Evolutionary conservation across 306 rosid genomes (phyloP).

Genomic region (Medicago ruthenica): DNA sequence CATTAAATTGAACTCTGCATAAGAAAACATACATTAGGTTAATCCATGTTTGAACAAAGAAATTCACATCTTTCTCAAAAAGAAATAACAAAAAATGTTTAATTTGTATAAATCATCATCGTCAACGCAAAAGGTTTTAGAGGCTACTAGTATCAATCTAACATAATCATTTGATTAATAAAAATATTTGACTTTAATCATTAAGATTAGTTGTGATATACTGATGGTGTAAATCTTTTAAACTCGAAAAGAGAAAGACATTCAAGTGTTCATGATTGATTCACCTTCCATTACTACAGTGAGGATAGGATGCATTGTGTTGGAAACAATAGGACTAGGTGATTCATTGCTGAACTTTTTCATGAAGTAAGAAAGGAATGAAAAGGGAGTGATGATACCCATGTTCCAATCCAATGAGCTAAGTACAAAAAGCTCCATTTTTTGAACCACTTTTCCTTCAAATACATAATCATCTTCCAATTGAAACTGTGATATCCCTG

Average conservation of each 20-base stretch:
- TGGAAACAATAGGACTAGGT: constrained; percentile 41
- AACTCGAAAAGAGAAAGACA: neutral
- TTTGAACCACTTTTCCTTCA: constrained; percentile 56
- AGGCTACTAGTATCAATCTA: no score
- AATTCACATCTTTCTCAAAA: neutral
- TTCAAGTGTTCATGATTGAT: neutral
- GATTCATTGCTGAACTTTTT: constrained; percentile 54
- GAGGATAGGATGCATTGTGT: constrained; percentile 54
- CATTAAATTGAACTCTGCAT: constrained; percentile 67
- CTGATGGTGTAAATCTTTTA: no score
- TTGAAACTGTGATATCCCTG: constrained; percentile 57
- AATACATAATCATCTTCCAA: constrained; percentile 58
- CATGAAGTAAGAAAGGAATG: constrained; percentile 70
- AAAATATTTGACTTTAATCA: no score
- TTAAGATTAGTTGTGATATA: no score
- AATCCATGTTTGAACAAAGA: constrained; percentile 18
- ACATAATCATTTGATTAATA: no score
- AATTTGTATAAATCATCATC: no score
- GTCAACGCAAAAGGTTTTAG: no score
- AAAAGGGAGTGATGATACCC: constrained; percentile 68
- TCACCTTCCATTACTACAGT: constrained; percentile 67
- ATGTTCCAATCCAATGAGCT: constrained; percentile 74
- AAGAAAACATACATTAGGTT: constrained; percentile 25
- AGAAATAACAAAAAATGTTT: neutral
- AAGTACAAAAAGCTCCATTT: constrained; percentile 85